Evolutionary conservation across 768 basidiomycete genomes (phyloP).

Genomic region (Leccinum imitatum): DNA sequence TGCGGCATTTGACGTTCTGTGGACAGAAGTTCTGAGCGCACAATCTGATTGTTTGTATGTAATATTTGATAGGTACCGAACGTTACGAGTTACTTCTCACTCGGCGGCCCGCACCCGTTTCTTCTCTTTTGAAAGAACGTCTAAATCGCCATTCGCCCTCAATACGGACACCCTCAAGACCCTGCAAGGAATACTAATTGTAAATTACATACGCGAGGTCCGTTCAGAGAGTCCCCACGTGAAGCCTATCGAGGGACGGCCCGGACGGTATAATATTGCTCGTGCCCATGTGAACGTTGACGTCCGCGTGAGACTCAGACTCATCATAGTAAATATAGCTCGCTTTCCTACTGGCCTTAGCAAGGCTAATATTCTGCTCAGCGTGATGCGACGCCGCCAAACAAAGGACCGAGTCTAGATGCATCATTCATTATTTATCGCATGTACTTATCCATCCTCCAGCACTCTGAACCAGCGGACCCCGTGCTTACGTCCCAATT

Average conservation of each 20-base stretch:
- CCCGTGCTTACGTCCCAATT: background rate
- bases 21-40: background rate
- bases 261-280: background rate
- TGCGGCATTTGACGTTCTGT: background rate
- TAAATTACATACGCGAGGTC: background rate
- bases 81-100: no score
- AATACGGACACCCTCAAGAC: background rate
- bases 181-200: background rate
- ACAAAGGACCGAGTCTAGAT: background rate
- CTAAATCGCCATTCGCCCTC: background rate
- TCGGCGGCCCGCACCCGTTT: no score
- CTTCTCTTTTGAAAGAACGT: background rate
- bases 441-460: background rate
- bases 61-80: background rate
- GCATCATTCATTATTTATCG: background rate
- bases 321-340: background rate
- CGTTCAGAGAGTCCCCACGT: background rate
- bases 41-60: background rate
- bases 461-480: background rate
- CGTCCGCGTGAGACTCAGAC: background rate
- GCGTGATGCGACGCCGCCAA: background rate
- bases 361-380: background rate
- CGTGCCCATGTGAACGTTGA: background rate
- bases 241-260: background rate
- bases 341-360: background rate